Evolutionary conservation across 495 filamentous ascomycete species (phyloP).

Genomic region (Pyronema omphalodes): DNA sequence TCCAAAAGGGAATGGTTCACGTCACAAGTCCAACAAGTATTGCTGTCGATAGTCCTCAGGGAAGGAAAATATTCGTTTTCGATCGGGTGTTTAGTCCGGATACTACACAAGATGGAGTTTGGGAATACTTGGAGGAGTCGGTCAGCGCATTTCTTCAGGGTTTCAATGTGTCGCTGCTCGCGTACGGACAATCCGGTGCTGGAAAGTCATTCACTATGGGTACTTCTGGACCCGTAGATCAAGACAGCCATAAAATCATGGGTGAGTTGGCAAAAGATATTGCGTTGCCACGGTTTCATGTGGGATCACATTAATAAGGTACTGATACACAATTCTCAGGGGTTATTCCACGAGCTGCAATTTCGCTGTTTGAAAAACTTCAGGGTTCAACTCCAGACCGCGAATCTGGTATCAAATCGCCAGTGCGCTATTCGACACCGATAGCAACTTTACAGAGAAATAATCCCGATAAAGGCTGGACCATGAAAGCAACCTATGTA

Average conservation of each 20-base stretch:
- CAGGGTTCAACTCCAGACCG: slow-evolving; percentile 45
- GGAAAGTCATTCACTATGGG: slow-evolving; percentile 99
- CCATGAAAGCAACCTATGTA: slow-evolving; percentile 87
- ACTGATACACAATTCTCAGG: slow-evolving; percentile 34
- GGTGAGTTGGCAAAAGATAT: slow-evolving; percentile 34
- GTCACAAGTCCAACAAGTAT: slow-evolving; percentile 68
- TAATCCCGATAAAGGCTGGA: slow-evolving; percentile 63
- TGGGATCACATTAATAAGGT: neutral
- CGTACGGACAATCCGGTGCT: slow-evolving; percentile 98
- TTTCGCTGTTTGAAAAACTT: slow-evolving; percentile 73
- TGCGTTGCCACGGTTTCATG: neutral
- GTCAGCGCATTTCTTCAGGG: slow-evolving; percentile 82
- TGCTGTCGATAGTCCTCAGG: slow-evolving; percentile 75
- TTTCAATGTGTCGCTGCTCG: slow-evolving; percentile 96
- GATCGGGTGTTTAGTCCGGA: slow-evolving; percentile 84
- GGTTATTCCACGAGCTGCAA: slow-evolving; percentile 81
- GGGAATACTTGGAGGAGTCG: slow-evolving; percentile 87
- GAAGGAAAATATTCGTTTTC: slow-evolving; percentile 86
- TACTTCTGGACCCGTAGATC: slow-evolving; percentile 72
- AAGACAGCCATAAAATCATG: slow-evolving; percentile 55
- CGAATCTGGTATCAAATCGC: slow-evolving; percentile 64
- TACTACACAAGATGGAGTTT: slow-evolving; percentile 71
- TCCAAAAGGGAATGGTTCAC: slow-evolving; percentile 83
- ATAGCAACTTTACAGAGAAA: slow-evolving; percentile 32
- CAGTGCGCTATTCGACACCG: slow-evolving; percentile 56